phyloP scores from a whole-genome alignment of 257 asterid genomes.

The Striga asiatica region DNA sequence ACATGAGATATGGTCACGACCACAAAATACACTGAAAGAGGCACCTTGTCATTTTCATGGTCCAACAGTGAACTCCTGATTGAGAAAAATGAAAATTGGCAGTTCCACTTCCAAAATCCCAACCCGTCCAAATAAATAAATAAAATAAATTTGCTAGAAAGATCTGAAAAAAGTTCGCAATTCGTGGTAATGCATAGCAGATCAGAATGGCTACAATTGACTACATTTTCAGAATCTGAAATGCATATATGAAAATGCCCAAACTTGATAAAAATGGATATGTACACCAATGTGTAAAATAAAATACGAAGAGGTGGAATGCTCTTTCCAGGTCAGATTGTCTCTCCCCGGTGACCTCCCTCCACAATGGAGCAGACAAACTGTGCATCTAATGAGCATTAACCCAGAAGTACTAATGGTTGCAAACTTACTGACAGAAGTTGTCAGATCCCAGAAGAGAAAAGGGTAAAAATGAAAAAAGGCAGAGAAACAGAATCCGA shows the following conservation, averaged over 20 bases:
- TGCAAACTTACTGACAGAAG: not conserved
- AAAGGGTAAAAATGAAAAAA: not conserved
- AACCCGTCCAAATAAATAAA: not conserved
- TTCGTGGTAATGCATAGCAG: not conserved
- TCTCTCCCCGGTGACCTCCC: not conserved
- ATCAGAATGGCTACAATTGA: not conserved
- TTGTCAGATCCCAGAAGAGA: not conserved
- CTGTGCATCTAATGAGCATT: not conserved
- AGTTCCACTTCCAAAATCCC: not conserved
- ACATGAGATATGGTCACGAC: slow-evolving; percentile 6
- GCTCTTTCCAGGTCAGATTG: slow-evolving; percentile 3
- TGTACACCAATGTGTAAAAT: not conserved
- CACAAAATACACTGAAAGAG: not conserved
- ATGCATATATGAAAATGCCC: not conserved
- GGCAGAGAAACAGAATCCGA: not conserved
- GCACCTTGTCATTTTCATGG: not conserved
- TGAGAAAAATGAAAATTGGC: not conserved
- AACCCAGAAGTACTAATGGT: not conserved
- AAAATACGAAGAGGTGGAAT: not conserved
- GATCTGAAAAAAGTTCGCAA: not conserved
- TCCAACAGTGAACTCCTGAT: not conserved
- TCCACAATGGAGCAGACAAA: not conserved
- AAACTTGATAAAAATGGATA: not conserved
- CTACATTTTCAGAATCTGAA: not conserved
- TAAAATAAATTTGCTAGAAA: not conserved